Base-by-base conservation (phyloP, 805 yeast genomes). In the Myxozyma mucilagina region DNA sequence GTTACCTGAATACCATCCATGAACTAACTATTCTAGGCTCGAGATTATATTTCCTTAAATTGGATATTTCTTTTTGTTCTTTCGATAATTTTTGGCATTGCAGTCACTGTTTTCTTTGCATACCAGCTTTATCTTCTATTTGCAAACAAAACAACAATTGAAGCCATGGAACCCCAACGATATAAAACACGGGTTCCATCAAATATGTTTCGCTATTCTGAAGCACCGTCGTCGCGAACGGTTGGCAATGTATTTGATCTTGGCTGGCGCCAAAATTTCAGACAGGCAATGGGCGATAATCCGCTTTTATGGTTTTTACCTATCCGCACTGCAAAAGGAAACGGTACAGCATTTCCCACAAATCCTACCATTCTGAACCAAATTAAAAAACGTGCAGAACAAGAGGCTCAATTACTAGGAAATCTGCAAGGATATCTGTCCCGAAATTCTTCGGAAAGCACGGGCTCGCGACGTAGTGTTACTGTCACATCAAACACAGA, bases 221-320 rank as follows among this genome's bases (percentile, higher is more conserved):
- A 71, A 53, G 73, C 77, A 69, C 86, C 79, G 41, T 75, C 70
- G 49, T 73, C 84, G 11, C 71, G 75, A 53, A 72, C 76, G 7
- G 65, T 79, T 6, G 90, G 87, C 1, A 89, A 93, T 72, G 77
- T 90, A 3, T 94, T 85, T 73, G 90, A 92, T 73, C 70, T 93
- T 42, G 97, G 97, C 0, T 64, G 69, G 50, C 69, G 49, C 36
- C 71, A 73, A 6, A 94, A 94, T 72, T 86, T 91, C 89, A 64
- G 70, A 18, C 76, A 80, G 5, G 82, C 89, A 1, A 87, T 93
- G 96, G 99, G 99, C 0, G 62, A 72, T 1, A 72, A 75, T 1
- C 80, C 84, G 82, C 50, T 63, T 7, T 84, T 85, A 62, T 91
- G 97, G 97, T 51, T 86, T 7, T 70, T 91, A 0, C 98, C 98